Conservation (phyloP, 306 rosid genomes). For the Cucurbita moschata region DNA sequence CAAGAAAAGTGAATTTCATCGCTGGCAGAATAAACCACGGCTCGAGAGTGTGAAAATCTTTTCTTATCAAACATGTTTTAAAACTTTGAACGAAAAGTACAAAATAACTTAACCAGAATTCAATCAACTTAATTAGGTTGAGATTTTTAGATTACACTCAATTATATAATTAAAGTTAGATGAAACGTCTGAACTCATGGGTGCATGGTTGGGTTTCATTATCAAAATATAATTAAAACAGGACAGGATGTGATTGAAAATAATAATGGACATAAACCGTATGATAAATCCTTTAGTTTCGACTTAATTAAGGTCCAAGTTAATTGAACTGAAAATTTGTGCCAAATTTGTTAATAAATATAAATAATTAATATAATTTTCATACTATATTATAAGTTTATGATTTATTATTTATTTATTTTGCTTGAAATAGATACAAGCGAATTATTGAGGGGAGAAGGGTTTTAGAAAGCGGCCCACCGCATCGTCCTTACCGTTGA, state of each 20-base stretch:
- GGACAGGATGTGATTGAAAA: neutral
- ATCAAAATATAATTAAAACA: neutral
- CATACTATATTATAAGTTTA: too few relatives aligned
- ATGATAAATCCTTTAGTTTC: neutral
- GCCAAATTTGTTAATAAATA: neutral
- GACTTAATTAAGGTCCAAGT: neutral
- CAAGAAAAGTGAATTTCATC: too few relatives aligned
- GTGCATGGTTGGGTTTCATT: conserved; percentile 25
- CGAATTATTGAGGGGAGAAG: neutral
- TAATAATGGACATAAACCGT: neutral
- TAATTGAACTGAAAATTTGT: neutral
- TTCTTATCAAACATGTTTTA: too few relatives aligned
- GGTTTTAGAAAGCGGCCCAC: neutral
- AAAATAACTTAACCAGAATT: too few relatives aligned
- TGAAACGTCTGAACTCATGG: conserved; percentile 36
- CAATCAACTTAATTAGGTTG: too few relatives aligned
- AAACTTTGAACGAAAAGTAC: too few relatives aligned
- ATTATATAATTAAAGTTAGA: conserved; percentile 5
- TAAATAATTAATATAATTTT: too few relatives aligned
- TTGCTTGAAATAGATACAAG: neutral
- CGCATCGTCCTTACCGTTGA: neutral
- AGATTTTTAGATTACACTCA: too few relatives aligned
- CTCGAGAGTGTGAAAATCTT: too few relatives aligned
- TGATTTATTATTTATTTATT: too few relatives aligned
- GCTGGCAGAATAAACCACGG: too few relatives aligned